Evolutionary conservation across 495 filamentous ascomycete genomes (phyloP).

Genomic region (Aspergillus mulundensis): DNA sequence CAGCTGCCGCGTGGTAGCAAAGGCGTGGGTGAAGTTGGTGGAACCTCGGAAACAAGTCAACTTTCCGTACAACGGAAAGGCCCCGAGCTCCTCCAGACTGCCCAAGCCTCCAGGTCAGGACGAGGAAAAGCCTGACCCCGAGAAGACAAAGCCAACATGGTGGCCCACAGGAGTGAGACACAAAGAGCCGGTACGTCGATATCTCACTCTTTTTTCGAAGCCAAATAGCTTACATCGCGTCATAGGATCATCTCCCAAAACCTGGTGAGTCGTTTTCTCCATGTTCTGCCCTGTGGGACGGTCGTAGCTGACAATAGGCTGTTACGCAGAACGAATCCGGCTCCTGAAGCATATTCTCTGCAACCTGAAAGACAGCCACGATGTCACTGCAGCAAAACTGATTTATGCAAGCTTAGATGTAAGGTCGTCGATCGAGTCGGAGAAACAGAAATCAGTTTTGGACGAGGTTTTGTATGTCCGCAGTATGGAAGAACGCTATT

Average conservation of each 20-base stretch:
- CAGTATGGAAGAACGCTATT: constrained; percentile 56
- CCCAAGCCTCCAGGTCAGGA: constrained; percentile 12
- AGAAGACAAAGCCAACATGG: constrained; percentile 62
- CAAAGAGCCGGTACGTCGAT: constrained; percentile 74
- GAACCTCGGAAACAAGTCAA: constrained; percentile 75
- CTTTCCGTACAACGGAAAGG: constrained; percentile 63
- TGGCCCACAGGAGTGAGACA: constrained; percentile 69
- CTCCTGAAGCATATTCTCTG: constrained; percentile 62
- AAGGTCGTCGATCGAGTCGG: constrained; percentile 33
- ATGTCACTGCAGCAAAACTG: constrained; percentile 39
- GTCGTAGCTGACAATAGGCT: constrained; percentile 5
- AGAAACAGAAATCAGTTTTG: constrained; percentile 38
- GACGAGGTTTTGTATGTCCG: constrained; percentile 68
- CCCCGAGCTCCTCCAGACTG: not conserved
- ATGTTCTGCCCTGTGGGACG: not conserved
- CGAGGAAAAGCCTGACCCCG: constrained; percentile 26
- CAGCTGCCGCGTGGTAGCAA: constrained; percentile 65
- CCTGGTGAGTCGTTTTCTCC: constrained; percentile 46
- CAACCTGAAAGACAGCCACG: constrained; percentile 37
- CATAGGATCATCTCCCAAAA: constrained; percentile 76
- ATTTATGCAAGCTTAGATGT: constrained; percentile 43
- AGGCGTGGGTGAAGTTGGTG: constrained; percentile 70
- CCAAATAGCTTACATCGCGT: no score
- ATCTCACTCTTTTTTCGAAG: no score
- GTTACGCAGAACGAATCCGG: constrained; percentile 50